phyloP scores from a whole-genome alignment of 2,329 filamentous ascomycete species.

The Amauroascus verrucosus region DNA sequence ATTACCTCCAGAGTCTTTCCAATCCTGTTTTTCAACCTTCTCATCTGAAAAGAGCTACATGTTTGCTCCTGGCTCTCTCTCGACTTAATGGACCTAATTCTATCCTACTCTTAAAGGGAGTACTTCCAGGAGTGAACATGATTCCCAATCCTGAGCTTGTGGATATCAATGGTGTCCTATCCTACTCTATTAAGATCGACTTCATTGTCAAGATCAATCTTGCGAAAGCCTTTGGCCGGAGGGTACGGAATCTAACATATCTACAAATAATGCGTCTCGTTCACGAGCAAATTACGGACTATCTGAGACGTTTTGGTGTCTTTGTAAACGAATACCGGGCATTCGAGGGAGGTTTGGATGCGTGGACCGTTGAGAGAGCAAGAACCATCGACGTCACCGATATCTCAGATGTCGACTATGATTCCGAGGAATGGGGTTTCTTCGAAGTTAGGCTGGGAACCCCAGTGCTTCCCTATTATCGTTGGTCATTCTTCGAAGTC shows the following conservation, averaged over 20 bases:
- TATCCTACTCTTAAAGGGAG: not conserved
- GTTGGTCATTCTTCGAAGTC: constrained; percentile 11
- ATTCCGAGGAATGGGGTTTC: constrained; percentile 11
- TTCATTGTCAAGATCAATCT: constrained; percentile 16
- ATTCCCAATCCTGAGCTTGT: not conserved
- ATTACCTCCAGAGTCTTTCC: no score
- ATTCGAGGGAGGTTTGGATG: not conserved
- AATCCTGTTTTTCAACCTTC: no score
- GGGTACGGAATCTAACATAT: not conserved
- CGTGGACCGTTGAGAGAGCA: constrained; percentile 14
- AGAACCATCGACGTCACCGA: constrained; percentile 1
- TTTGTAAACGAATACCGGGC: constrained; percentile 13
- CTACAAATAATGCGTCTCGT: constrained; percentile 5
- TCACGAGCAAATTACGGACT: constrained; percentile 11
- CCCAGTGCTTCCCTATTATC: constrained; percentile 12
- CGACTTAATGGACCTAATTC: no score
- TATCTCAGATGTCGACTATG: constrained; percentile 6
- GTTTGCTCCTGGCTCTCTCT: not conserved
- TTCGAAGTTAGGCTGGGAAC: constrained; percentile 14
- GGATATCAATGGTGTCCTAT: not conserved
- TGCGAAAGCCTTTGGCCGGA: not conserved
- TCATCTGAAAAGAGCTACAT: no score
- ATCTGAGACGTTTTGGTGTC: constrained; percentile 9
- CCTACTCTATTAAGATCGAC: constrained; percentile 16
- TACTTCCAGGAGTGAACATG: not conserved